Base-by-base conservation (phyloP, 1,284 basidiomycete genomes). In the Fomitopsis pinicola region DNA sequence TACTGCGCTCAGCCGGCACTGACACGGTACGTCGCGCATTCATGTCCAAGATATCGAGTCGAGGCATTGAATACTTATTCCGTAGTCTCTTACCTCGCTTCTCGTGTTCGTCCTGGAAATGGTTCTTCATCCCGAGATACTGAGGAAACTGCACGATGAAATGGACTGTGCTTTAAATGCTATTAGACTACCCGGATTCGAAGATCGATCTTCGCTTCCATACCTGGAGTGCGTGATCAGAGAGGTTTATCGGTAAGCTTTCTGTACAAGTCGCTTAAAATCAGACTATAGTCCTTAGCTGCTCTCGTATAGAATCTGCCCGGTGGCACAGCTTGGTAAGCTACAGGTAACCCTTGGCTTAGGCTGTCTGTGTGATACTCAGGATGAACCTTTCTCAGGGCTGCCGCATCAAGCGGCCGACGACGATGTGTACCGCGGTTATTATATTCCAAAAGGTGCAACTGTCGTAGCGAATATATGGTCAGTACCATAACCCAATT, bases 91-190 rank as follows among this genome's bases (percentile, higher is more conserved):
- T 35, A 58, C 35, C 12, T n/a, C 33, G 10, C 14, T 59, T 9
- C 3, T 26, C 0, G 26, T 26, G 8, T 82, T 84, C 67, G 63
- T 82, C 22, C 73, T 84, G 19, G 78, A 80, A 5, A 82, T 84
- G 81, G 71, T 79, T 38, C 71, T 80, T 48, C 72, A 83, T 68
- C 84, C 85, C 2, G 72, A 79, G 5, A 79, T 79, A 1, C 77
- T 80, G 63, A 71, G 70, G 66, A 82, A 80, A 69, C 80, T 80
- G 3, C 84, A 84, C 15, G 42, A 14, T 5, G 40, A 42, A 36
- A 38, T 57, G 17, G 55, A 54, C 26, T 42, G 54, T 2, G 79
- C 84, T 3, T 70, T 82, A 59, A 82, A 83, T 19, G 66, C 54
- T 30, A 71, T 75, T 52, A 73, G 80, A 19, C 74, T 85, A 33